Base-by-base conservation (phyloP, 768 basidiomycete genomes). In the Amanita rimosa region DNA sequence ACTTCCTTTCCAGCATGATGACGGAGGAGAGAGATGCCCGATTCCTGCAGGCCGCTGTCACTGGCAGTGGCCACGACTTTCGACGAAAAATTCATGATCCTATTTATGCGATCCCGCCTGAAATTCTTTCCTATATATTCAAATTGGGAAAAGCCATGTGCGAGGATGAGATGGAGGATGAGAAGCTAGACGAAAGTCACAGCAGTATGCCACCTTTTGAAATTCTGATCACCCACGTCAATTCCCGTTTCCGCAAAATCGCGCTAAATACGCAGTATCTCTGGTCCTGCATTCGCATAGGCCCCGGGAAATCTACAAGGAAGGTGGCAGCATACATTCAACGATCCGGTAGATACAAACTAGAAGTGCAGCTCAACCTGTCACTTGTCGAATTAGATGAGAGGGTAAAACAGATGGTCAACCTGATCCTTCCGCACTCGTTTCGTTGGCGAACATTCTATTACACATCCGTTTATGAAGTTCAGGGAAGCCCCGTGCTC, bases 231-330 rank as follows among this genome's bases (percentile, higher is more conserved):
- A 67, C 68, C 8, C 70, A 73, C 42, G 69, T 72, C 33, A 66
- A 61, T 54, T 58, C 57, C 4, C 54, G 60, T 46, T 70, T 72
- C 51, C 68, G 72, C 39, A 44, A 58, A 13, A 58, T 72, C 2
- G 71, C 72, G 2, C 42, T 73, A 29, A 51, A 48, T 13, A 68
- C 67, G 3, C 64, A 63, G 1, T 43, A 48, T 1, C 64, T 76
- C n/a, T 77, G 74, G 75, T 60, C 59, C 2, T 53, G 52, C 13
- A 65, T 76, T 46, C 52, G 56, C 14, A 54, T 73, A 17, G 42
- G 56, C 19, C 53, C 60, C 1, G 41, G 31, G 5, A 57, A 46
- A 21, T 52, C 55, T 0, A 27, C 54, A 2, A 58, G 60, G 11
- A 54, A 57, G 14, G 50, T 68, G 8, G 46, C 49, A 11, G 51